Evolutionary conservation across 2,329 filamentous ascomycete genomes (phyloP).

Genomic region (Pochonia chlamydosporia): DNA sequence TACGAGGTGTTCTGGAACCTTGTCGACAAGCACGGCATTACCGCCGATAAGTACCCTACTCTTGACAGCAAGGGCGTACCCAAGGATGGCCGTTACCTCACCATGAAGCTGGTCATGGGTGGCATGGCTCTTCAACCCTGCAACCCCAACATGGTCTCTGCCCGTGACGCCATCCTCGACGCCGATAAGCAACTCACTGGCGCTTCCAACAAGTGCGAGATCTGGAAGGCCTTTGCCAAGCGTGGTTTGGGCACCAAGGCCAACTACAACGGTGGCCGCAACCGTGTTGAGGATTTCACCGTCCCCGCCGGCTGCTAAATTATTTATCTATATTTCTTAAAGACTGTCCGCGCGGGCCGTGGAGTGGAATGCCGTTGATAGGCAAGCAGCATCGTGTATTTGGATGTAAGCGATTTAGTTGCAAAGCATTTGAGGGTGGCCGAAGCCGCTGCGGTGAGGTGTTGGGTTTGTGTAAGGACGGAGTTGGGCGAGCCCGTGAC

Average conservation of each 20-base stretch:
- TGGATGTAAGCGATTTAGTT: too few relatives aligned
- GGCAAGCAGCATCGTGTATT: too few relatives aligned
- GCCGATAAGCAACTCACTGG: conserved; percentile 46
- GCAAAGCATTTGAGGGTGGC: too few relatives aligned
- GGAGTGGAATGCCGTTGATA: too few relatives aligned
- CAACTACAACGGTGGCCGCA: conserved; percentile 17
- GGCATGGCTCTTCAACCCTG: conserved; percentile 51
- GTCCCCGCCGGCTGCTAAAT: conserved; percentile 19
- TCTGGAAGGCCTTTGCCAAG: conserved; percentile 53
- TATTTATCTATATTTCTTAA: not conserved
- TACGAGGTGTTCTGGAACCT: conserved; percentile 55
- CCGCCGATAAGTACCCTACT: conserved; percentile 31
- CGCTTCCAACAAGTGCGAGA: conserved; percentile 42
- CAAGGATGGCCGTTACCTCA: conserved; percentile 45
- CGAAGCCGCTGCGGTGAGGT: too few relatives aligned
- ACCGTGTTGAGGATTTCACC: conserved; percentile 25
- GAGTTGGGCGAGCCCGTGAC: too few relatives aligned
- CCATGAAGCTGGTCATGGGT: conserved; percentile 46
- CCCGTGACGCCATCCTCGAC: conserved; percentile 50
- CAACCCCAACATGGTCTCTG: conserved; percentile 46
- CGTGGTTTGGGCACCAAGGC: conserved; percentile 42
- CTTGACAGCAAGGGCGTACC: conserved; percentile 39
- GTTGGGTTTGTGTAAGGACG: too few relatives aligned
- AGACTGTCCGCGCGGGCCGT: too few relatives aligned
- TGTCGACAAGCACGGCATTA: conserved; percentile 50